Base-by-base conservation (phyloP, 352 stramenopile species). In the Elongisporangium senticosum region DNA sequence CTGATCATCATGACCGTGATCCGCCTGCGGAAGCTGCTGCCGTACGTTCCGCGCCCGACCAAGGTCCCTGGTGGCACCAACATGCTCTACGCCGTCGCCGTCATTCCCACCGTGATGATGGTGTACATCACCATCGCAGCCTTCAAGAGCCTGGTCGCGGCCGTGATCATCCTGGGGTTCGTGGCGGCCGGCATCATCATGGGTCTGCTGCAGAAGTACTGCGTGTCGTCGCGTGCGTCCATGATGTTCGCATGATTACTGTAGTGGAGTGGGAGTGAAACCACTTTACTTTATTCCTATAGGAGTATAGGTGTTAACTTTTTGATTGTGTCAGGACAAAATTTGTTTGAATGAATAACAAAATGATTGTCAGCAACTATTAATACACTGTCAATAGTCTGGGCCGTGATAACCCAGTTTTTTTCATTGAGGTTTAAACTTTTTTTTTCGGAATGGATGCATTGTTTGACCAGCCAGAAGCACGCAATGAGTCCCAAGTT, bases 1-100 rank as follows among this genome's bases (percentile, higher is more conserved):
- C 63, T 98, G 28, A 93, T 98, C 58, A 96, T 98, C 62, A 72
- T 68, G 13, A 83, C 95, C 0, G 88, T 95, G 69, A 75, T 98
- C 52, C 85, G 93, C 26, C 72, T 98, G 7, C 84, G 95, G 4
- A 58, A 83, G 6, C 79, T 71, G 49, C 58, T 86, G 52, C 79
- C 79, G 8, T 86, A 89, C 66, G 82, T 95, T 60, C 61, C 75
- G 26, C 78, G 87, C 2, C 84, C 86, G 0, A 86, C 68, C 24
- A 77, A 75, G 54, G 69, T 86, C 0, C 75, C 78, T 19, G 75
- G 78, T 5, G 77, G 78, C 49, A 57, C 68, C 13, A 63, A 56
- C 20, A 55, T 74, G 53, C 61, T 90, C 6, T 61, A 54, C 22
- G 17, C 64, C 5, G 57, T 85, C 6, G 66, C 72, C 5, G 51